Evolutionary conservation across 257 asterid species (phyloP), one percentile per base, ranked within the genome.

Genomic region (Cordia subcordata): DNA sequence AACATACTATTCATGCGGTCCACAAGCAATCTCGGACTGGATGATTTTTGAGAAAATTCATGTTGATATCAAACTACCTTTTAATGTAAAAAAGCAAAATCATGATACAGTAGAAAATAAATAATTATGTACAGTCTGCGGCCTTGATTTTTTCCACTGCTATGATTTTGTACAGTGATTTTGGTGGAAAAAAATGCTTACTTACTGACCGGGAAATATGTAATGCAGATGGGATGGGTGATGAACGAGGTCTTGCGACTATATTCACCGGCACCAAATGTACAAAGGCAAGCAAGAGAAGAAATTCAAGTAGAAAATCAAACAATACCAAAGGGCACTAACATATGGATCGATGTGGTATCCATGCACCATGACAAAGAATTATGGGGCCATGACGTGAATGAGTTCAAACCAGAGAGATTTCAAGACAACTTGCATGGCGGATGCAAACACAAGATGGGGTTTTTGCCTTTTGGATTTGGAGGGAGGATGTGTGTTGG

Each of bases 401-500:
- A 88, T 13, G 95, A 88, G 20, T 88, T 92, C 76, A 86, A 66
- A 18, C 95, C 96, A 0, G 86, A 86, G 44, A 72, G 97, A 60
- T 92, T 86, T 33, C 60, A 77, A 42, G 82, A 79, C 15, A 72
- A 72, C 23, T 14, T 85, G 11, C 40, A 60, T 8, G 96, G 96
- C 4, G 88, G 94, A 11, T 82, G 96, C 77, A 78, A 77, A n/a
- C 95, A 86, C 70, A 92, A 86, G 65, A 86, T 86, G 95, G 99
- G 99, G 0, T 92, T 55, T 55, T 65, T 88, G 69, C 99, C 96
- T 0, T 88, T 88, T 32, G 96, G 97, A 0, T 88, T 88, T 52
- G 99, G 99, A 47, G 99, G 97, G 22, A 79, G 97, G 60, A 86
- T 88, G 96, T 88, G 97, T 44, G 63, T 92, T 8, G 96, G 99